A percentile compares a stretch with the other conserved stretches of the same genome.
Evolutionary conservation across 2,329 filamentous ascomycete genomes (phyloP).

Genomic region (Ceratocystis papillata): DNA sequence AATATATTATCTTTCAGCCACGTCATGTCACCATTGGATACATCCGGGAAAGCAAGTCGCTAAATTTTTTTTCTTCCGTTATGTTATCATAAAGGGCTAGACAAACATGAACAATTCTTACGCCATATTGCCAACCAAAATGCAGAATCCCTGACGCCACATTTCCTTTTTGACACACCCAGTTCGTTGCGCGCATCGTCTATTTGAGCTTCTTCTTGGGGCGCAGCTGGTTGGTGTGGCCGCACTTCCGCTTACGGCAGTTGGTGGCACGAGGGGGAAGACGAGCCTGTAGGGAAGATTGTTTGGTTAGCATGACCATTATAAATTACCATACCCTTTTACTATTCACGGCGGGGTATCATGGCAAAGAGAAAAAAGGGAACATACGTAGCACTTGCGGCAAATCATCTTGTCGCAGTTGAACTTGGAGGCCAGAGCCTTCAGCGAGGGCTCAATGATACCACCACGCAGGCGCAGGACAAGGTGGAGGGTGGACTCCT

Average conservation of each 20-base stretch:
- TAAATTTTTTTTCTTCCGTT: slow-evolving; percentile 27
- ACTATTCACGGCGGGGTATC: not conserved
- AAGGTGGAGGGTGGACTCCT: slow-evolving; percentile 97
- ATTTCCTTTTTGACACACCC: slow-evolving; percentile 30
- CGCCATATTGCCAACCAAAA: slow-evolving; percentile 24
- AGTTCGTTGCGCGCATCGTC: slow-evolving; percentile 30
- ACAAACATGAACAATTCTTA: slow-evolving; percentile 22
- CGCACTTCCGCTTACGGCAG: slow-evolving; percentile 99
- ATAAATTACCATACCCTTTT: not conserved
- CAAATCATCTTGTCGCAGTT: slow-evolving; percentile 99
- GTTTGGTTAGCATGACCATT: slow-evolving; percentile 7
- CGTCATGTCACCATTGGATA: not conserved
- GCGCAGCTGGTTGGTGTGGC: slow-evolving; percentile 99
- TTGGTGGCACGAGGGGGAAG: slow-evolving; percentile 98
- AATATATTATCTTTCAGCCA: not conserved
- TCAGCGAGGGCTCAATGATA: slow-evolving; percentile 98
- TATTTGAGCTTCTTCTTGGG: slow-evolving; percentile 99
- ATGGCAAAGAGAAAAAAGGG: not conserved
- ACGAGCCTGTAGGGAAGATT: slow-evolving; percentile 45
- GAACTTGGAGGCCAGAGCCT: slow-evolving; percentile 97
- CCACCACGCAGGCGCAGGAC: slow-evolving; percentile 98
- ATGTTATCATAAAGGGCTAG: slow-evolving; percentile 27
- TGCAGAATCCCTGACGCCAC: slow-evolving; percentile 36
- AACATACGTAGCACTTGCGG: slow-evolving; percentile 98
- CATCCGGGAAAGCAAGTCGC: slow-evolving; percentile 22